These are phyloP conservation scores for Phytophthora megakarya DNA, from an alignment of 352 stramenopile species.

Conservation along the genomic window DNA sequence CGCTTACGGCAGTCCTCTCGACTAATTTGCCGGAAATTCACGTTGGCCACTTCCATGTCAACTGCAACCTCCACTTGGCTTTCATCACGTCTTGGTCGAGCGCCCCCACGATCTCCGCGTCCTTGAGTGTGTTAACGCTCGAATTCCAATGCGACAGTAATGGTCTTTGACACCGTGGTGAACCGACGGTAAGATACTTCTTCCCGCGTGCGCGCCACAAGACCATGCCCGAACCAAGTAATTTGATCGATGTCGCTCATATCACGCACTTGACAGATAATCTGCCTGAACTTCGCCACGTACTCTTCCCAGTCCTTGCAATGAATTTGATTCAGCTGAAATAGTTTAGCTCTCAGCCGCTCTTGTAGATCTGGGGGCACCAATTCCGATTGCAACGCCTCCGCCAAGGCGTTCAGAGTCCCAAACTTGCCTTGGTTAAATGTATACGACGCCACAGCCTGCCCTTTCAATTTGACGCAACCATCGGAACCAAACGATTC, in stretches of 20 bases:
- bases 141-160: constrained; percentile 14
- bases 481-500: not conserved
- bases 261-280: constrained; percentile 12
- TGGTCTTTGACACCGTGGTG: constrained; percentile 10
- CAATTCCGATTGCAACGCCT: constrained; percentile 3
- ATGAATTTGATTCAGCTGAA: constrained; percentile 2
- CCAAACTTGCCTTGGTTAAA: constrained; percentile 10
- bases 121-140: constrained; percentile 9
- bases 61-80: constrained; percentile 16
- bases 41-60: not conserved
- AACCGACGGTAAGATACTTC: constrained; percentile 13
- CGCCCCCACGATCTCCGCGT: not conserved
- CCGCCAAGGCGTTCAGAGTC: constrained; percentile 1
- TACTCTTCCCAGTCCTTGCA: constrained; percentile 10
- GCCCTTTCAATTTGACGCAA: constrained; percentile 7
- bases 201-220: constrained; percentile 6
- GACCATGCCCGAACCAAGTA: constrained; percentile 6
- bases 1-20: not conserved
- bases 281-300: constrained; percentile 7
- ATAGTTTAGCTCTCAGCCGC: constrained; percentile 3
- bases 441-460: constrained; percentile 10
- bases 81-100: not conserved
- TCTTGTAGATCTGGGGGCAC: constrained; percentile 14
- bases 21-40: not conserved
- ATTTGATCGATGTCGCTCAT: constrained; percentile 25